Base-by-base conservation (phyloP, 208 protist species). In the Wallacemonas rigidus region DNA sequence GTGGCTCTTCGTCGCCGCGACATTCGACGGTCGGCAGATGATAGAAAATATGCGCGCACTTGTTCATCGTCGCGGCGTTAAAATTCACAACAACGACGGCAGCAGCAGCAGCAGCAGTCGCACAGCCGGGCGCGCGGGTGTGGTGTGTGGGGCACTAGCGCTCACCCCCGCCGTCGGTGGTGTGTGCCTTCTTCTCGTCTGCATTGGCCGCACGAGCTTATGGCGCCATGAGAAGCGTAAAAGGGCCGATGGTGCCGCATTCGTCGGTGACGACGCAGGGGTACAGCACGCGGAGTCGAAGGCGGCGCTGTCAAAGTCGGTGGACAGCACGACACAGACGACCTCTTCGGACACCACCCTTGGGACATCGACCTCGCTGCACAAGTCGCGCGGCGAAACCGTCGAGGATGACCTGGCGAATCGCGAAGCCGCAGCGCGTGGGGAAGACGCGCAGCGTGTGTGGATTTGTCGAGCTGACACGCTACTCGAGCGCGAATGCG, bases 11-110 rank as follows among this genome's bases (percentile, higher is more conserved):
- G 1, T 71, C 26, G n/a, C 71, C 41, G 54, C 35, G 15, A 77
- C 69, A 1, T 70, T 76, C 45, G 74, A 80, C 61, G 8, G 82
- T 14, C 83, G 76, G n/a, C 65, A 72, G 1, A 62, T 88, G 39
- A 11, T 55, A 12, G 76, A 69, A 53, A 72, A 88, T 54, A 53
- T 76, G 43, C 57, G 65, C 4, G 64, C 64, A 15, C 64, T 58
- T 39, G 38, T 56, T 3, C 26, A 41, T 17, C 40, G 47, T 35
- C 44, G 50, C 64, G 0, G 36, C 38, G 11, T 15, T 9, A 6
- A 14, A 7, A 35, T 4, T 12, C 6, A 14, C 6, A 15, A 55
- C 15, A 35, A 39, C 14, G 14, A 47, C 48, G 26, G 26, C 26
- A 26, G 26, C 26, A 26, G 26, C 26, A 26, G 26, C 26, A 26